Percentiles rank a stretch among this genome's conserved stretches.
Conservation (phyloP, 78 protist genomes). For the Dictyostelium firmibasis region DNA sequence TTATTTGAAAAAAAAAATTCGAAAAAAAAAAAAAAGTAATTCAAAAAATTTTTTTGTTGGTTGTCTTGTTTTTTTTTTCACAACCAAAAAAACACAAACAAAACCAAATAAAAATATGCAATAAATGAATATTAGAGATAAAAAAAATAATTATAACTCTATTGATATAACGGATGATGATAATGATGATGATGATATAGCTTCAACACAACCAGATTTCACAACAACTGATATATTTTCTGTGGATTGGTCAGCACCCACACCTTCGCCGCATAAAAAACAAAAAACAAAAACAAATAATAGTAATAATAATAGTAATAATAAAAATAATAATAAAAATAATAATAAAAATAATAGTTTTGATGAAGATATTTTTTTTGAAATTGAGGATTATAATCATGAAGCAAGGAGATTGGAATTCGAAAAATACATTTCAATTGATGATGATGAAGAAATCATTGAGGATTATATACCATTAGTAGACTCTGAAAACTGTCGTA, state of each 20-base stretch:
- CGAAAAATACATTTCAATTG: not conserved
- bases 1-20: too few relatives aligned
- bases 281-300: not conserved
- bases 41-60: too few relatives aligned
- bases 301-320: too few relatives aligned
- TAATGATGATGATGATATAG: too few relatives aligned
- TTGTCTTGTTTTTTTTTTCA: too few relatives aligned
- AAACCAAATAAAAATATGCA: not conserved
- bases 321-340: too few relatives aligned
- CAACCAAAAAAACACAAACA: not conserved
- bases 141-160: not conserved
- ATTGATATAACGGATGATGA: not conserved
- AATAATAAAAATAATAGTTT: too few relatives aligned
- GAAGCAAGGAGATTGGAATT: not conserved
- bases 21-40: too few relatives aligned
- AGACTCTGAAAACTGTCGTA: not conserved
- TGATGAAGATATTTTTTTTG: not conserved
- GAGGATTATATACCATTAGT: not conserved
- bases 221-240: not conserved
- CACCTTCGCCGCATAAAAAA: not conserved
- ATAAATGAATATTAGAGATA: not conserved
- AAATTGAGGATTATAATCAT: not conserved
- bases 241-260: not conserved
- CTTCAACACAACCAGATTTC: not conserved
- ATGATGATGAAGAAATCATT: not conserved